Conservation (phyloP, 225 moss, liverwort and hornwort genomes). For the Neckera pumila region DNA sequence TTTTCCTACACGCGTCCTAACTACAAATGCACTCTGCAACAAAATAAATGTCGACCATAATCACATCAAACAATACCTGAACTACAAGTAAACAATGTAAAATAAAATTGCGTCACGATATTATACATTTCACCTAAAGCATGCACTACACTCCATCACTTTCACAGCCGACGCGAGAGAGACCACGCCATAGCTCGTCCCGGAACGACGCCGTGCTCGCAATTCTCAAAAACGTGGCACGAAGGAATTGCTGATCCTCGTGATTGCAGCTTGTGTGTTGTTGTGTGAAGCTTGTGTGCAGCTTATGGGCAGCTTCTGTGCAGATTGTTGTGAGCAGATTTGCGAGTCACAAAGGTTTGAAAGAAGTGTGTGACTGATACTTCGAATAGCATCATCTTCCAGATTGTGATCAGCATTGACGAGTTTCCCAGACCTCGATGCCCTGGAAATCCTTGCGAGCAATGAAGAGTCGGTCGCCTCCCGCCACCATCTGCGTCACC, state of each 20-base stretch:
- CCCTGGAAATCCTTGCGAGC: conserved; percentile 76
- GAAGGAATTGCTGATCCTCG: neutral
- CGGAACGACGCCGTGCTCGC: neutral
- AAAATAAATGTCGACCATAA: neutral
- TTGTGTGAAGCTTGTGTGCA: neutral
- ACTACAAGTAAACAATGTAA: neutral
- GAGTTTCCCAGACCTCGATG: conserved; percentile 84
- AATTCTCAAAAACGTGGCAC: neutral
- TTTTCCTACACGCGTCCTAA: neutral
- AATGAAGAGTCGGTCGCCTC: conserved; percentile 63
- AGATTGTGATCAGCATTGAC: neutral
- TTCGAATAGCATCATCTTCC: neutral
- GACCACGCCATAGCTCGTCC: neutral
- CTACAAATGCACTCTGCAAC: neutral
- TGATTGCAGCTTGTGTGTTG: neutral
- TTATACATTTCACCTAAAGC: neutral
- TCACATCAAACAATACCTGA: neutral
- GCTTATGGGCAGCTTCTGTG: neutral
- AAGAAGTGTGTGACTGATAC: neutral
- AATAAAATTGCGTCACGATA: neutral
- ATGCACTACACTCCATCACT: neutral
- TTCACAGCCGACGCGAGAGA: neutral
- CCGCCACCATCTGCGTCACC: conserved; percentile 60
- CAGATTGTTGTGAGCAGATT: neutral
- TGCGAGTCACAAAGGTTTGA: neutral